Evolutionary conservation across 352 stramenopile genomes (phyloP), one percentile per base, ranked within the genome.

Genomic region (Pythium apleroticum): DNA sequence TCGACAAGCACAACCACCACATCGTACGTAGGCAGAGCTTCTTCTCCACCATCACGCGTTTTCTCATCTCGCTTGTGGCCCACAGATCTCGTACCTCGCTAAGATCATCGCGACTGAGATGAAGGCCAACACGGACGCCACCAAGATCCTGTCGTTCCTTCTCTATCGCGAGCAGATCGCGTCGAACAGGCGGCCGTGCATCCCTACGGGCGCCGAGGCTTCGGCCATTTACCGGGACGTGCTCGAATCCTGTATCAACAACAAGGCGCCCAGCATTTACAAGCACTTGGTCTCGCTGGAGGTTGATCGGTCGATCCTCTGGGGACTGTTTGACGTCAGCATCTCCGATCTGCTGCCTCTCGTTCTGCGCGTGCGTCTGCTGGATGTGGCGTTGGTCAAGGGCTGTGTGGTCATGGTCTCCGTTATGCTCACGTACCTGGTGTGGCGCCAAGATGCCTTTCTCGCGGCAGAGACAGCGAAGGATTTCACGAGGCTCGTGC

Each of bases 141-240:
- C 56, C 57, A 81, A 78, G 43, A 57, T 86, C 5, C 50, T 86
- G 14, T 76, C 75, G 0, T 84, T 86, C 52, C 69, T 86, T 22
- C 49, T 86, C 0, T 86, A 83, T 64, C 72, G 77, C 7, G 77
- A 86, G 33, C 75, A 83, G 52, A 76, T 76, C 30, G 56, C 73
- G 41, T 75, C 73, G 14, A 83, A 86, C 59, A 59, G 65, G 9
- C 72, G 74, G 10, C 60, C 75, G 12, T 81, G 75, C 37, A 80
- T 84, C 25, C 73, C 77, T 5, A 76, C 68, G 14, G 73, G 73
- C 11, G 58, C 41, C 2, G 69, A 80, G 30, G 64, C 76, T 2
- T 73, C 63, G 28, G 58, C 62, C 5, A 81, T 86, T 35, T 81
- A 78, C 53, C 72, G 69, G 0, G 75, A 86, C 41, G 52, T 83